Evolutionary conservation across 805 yeast species (phyloP), one percentile per base, ranked within the genome.

Genomic region (Komagataella pseudopastoris): DNA sequence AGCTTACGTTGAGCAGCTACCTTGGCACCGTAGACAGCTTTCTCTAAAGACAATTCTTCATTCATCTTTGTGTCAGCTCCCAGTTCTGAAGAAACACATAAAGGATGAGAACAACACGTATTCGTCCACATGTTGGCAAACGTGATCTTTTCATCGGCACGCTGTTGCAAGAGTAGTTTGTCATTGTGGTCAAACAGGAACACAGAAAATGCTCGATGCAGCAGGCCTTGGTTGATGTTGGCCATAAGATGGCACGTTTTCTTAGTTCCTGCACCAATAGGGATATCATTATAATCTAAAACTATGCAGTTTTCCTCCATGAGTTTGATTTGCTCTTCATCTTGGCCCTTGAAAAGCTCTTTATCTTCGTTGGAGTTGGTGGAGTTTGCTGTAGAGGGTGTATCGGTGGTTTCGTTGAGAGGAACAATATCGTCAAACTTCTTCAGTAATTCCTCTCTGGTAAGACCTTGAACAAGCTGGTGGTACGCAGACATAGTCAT

Each of bases 261-360:
- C 68, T 93, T 93, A 51, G 96, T 86, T 14, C 91, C 98, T 1
- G 96, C 90, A 39, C 97, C 99, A 50, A 89, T 72, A 4, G 96
- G 96, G 48, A 62, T 69, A 66, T 93, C 99, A 60, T 89, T 69
- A 72, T 85, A 83, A 65, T 93, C 96, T 56, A 90, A 71, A 2
- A 91, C 96, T 54, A 93, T 89, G 68, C 99, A 93, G 56, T 90
- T 81, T 67, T 93, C 99, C 59, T 90, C 95, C 99, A 93, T 93
- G 55, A 93, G 74, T 62, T 81, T 79, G 66, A 93, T 88, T 68
- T 93, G 99, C 65, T 91, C 98, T 63, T 83, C 85, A 66, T 93
- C 96, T 58, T 90, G 93, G 6, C 96, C 97, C 4, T 71, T 73
- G 56, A 90, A 86, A n/a, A 87, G 69, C 5, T 59, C 63, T 22